Evolutionary conservation across 495 filamentous ascomycete genomes (phyloP), one percentile per base, ranked within the genome.

Genomic region (Filosporella fistucella): DNA sequence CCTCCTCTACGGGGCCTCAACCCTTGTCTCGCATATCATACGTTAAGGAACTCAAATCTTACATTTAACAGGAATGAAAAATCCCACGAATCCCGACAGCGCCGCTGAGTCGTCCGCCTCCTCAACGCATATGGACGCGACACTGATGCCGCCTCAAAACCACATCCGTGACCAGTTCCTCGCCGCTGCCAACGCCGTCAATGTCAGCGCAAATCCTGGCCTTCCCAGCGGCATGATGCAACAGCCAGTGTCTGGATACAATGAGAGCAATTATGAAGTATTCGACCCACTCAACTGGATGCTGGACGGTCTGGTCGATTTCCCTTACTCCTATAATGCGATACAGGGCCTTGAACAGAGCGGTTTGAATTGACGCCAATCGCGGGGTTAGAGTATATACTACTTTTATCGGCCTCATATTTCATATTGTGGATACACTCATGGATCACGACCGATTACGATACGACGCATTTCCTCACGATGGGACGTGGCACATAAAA

Each of bases 231-330:
- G 54, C 16, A 57, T 55, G 51, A 45, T 59, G 44, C 42, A 18
- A 12, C 49, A 49, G n/a, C 38, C 49, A 7, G n/a, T n/a, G n/a
- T n/a, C n/a, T n/a, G 59, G 56, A 11, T 59, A 56, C 32, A 55
- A 26, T 25, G 59, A 62, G 29, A 59, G 56, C 24, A 62, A 59
- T 33, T 62, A 62, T 30, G 59, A 62, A 33, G 59, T 55, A 4
- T 62, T 62, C 45, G 90, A 96, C 68, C 86, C 89, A 1, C 68
- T 95, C 58, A 86, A 89, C 62, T 95, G 90, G 89, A 84, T 91
- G 70, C 71, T 96, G 38, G 89, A 96, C 58, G 85, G 86, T 17
- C 67, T 90, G 42, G 75, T 89, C 45, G 87, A 91, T 62, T 81
- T 93, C 58, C 88, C 88, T 43, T 88, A 86, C 62, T 69, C 67